Percentiles rank a stretch among this genome's conserved stretches.
Conservation (phyloP, 768 basidiomycete species). For the Tricholoma bakamatsutake region DNA sequence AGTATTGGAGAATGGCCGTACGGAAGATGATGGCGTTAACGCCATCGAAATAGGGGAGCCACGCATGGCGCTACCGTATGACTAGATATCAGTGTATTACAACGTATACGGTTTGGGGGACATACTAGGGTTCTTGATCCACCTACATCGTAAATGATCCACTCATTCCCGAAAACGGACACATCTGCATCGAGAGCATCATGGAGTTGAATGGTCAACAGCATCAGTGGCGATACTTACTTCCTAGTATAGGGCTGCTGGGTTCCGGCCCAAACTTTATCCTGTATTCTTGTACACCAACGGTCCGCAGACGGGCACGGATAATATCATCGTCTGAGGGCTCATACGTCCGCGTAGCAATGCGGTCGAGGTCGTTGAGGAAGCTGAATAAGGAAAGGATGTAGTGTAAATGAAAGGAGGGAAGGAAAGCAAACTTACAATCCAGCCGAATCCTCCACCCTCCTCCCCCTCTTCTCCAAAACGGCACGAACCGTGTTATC, state of each 20-base stretch:
- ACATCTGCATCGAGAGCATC: not conserved
- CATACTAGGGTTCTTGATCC: slow-evolving; percentile 51
- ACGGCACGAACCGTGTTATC: slow-evolving; percentile 43
- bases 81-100: not conserved
- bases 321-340: slow-evolving; percentile 61
- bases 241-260: slow-evolving; percentile 1
- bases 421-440: slow-evolving; percentile 42
- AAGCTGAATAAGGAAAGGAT: slow-evolving; percentile 38
- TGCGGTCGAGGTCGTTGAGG: slow-evolving; percentile 58
- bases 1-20: slow-evolving; percentile 26
- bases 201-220: not conserved
- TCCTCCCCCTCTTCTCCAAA: slow-evolving; percentile 40
- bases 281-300: slow-evolving; percentile 65
- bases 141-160: slow-evolving; percentile 68
- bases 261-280: slow-evolving; percentile 43
- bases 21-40: slow-evolving; percentile 77
- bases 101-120: slow-evolving; percentile 4
- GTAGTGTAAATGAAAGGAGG: not conserved
- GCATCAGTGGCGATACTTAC: slow-evolving; percentile 1
- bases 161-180: slow-evolving; percentile 37
- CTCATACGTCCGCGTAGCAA: slow-evolving; percentile 48
- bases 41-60: slow-evolving; percentile 70
- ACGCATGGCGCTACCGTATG: slow-evolving; percentile 50
- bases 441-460: slow-evolving; percentile 52
- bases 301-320: slow-evolving; percentile 60